A percentile compares a stretch with the other conserved stretches of the same genome.
phyloP scores from a whole-genome alignment of 805 yeast genomes.

The Metschnikowia orientalis region DNA sequence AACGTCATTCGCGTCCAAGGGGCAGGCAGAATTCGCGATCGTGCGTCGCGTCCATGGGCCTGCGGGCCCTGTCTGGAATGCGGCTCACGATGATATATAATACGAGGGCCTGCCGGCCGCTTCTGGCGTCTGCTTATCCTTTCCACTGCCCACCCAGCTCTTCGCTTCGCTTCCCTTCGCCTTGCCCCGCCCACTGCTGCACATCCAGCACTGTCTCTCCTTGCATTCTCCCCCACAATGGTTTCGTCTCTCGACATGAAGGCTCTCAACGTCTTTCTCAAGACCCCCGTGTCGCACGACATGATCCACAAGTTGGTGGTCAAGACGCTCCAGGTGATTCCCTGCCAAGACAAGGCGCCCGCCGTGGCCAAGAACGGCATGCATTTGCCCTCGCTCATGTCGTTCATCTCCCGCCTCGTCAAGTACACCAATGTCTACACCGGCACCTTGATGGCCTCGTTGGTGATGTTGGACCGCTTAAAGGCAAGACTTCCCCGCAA shows the following conservation, averaged over 20 bases:
- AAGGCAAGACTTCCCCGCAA: constrained; percentile 60
- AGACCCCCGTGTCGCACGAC: constrained; percentile 67
- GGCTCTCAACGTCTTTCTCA: constrained; percentile 56
- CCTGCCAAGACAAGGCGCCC: constrained; percentile 45
- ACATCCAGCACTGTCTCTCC: too few relatives aligned
- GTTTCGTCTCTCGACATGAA: constrained; percentile 32
- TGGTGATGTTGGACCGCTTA: constrained; percentile 61
- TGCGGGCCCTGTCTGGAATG: background rate
- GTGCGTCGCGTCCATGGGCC: constrained; percentile 3
- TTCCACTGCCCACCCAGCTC: too few relatives aligned
- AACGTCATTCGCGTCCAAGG: constrained; percentile 6
- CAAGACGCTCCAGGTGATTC: constrained; percentile 61
- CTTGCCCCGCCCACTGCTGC: too few relatives aligned
- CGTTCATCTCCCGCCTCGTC: constrained; percentile 67
- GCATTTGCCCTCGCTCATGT: constrained; percentile 64
- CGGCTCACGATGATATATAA: constrained; percentile 1
- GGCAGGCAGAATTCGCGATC: constrained; percentile 5
- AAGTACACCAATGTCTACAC: constrained; percentile 76
- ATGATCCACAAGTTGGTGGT: constrained; percentile 69
- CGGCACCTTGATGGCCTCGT: constrained; percentile 70
- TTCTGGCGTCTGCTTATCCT: too few relatives aligned
- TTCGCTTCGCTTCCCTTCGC: too few relatives aligned
- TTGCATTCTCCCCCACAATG: constrained; percentile 10
- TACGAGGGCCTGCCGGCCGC: too few relatives aligned
- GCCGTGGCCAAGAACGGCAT: constrained; percentile 27